Conservation (phyloP, 352 stramenopile genomes). For the Pythium vanterpoolii region DNA sequence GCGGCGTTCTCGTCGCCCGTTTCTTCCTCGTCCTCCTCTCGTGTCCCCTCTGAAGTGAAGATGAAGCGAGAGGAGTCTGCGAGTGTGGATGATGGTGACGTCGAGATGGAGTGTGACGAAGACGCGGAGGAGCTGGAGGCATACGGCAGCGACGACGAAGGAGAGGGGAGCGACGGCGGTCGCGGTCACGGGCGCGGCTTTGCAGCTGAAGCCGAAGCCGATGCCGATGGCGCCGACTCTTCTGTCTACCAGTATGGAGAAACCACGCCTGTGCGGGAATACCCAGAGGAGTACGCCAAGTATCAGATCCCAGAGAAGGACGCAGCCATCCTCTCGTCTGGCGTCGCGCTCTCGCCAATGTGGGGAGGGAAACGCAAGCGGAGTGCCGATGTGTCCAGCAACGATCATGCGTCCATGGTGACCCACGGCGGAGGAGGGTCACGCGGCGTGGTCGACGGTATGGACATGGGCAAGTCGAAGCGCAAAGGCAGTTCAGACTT, state of each 20-base stretch:
- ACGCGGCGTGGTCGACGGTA: slow-evolving; percentile 12
- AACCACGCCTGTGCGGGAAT: slow-evolving; percentile 24
- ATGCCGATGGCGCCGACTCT: too few species aligned
- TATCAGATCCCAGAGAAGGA: slow-evolving; percentile 24
- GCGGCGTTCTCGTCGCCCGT: background rate
- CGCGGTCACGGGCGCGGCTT: background rate
- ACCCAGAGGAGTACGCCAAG: slow-evolving; percentile 23
- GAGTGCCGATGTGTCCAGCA: background rate
- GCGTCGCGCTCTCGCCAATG: slow-evolving; percentile 1
- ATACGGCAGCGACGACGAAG: slow-evolving; percentile 3
- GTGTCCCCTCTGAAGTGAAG: background rate
- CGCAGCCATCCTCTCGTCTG: slow-evolving; percentile 2
- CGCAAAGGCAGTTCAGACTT: slow-evolving; percentile 65
- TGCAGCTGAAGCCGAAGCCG: too few species aligned
- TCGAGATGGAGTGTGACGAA: slow-evolving; percentile 23
- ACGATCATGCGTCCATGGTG: background rate
- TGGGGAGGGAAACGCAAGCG: slow-evolving; percentile 38
- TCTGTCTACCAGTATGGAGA: background rate
- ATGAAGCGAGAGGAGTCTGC: background rate
- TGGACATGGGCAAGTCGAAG: slow-evolving; percentile 24
- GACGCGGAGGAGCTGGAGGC: slow-evolving; percentile 4
- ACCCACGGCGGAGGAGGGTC: background rate
- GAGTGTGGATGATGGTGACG: slow-evolving; percentile 1
- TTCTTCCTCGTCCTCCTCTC: too few species aligned
- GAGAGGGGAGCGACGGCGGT: background rate